Conservation (phyloP, 2,329 filamentous ascomycete species). For the Venturia nashicola region DNA sequence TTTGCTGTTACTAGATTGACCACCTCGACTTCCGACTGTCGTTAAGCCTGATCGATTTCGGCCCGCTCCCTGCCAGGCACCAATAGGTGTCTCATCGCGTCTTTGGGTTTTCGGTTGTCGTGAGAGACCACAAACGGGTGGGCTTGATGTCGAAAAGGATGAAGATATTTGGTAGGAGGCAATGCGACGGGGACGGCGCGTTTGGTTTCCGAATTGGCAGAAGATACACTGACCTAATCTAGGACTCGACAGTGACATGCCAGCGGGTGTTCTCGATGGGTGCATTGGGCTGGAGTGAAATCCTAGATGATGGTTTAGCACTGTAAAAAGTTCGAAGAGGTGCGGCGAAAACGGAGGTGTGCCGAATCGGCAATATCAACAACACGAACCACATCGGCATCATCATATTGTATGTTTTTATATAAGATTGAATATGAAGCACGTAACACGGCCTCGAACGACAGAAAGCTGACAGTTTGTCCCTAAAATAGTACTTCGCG, state of each 20-base stretch:
- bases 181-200: neutral
- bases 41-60: neutral
- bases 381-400: neutral
- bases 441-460: too few relatives aligned
- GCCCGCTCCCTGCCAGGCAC: neutral
- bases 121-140: neutral
- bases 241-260: neutral
- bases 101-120: neutral
- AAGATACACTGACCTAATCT: neutral
- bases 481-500: too few relatives aligned
- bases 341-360: constrained; percentile 3
- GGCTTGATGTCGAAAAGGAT: neutral
- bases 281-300: neutral
- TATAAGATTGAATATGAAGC: too few relatives aligned
- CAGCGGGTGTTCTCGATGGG: neutral
- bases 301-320: neutral
- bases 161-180: neutral
- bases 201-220: neutral
- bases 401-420: neutral
- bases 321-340: neutral
- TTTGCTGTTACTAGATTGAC: too few relatives aligned
- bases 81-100: neutral
- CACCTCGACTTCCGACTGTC: too few relatives aligned
- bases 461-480: too few relatives aligned
- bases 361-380: neutral